Evolutionary conservation across 345 rosid species (phyloP).

Genomic region (Gossypium anomalum): DNA sequence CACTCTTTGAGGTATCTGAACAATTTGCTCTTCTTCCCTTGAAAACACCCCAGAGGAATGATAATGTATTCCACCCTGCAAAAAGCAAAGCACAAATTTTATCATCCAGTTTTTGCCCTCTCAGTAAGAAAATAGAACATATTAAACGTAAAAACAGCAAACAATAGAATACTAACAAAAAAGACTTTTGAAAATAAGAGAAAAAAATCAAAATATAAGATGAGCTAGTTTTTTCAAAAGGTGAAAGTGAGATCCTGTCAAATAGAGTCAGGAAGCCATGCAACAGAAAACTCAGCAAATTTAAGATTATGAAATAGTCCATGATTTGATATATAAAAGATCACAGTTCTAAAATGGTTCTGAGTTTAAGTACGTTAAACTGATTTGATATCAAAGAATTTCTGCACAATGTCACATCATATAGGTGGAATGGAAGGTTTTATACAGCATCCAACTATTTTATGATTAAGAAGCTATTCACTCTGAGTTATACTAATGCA

Average conservation of each 20-base stretch:
- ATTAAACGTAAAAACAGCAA: not conserved
- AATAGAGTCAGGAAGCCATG: not conserved
- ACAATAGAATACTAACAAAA: not conserved
- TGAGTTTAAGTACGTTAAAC: not conserved
- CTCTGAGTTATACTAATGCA: not conserved
- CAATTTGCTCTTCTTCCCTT: conserved; percentile 48
- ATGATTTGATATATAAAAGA: too few species aligned
- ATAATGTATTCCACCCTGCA: conserved; percentile 90
- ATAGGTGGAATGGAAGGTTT: not conserved
- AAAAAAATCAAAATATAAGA: not conserved
- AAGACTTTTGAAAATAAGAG: not conserved
- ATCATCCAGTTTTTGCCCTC: not conserved
- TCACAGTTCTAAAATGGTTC: too few species aligned
- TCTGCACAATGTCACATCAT: not conserved
- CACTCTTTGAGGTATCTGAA: conserved; percentile 36
- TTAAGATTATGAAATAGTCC: too few species aligned
- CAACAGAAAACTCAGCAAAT: not conserved
- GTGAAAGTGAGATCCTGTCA: not conserved
- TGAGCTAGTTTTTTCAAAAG: not conserved
- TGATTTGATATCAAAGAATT: not conserved
- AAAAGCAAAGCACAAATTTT: conserved; percentile 15
- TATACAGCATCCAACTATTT: too few species aligned
- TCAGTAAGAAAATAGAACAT: not conserved
- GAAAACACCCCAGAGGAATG: conserved; percentile 94
- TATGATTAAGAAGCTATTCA: too few species aligned